A percentile compares a stretch with the other conserved stretches of the same genome.
These are phyloP conservation scores for Curvularia hawaiiensis DNA, from an alignment of 2,329 filamentous ascomycete genomes.

Conservation along the genomic window DNA sequence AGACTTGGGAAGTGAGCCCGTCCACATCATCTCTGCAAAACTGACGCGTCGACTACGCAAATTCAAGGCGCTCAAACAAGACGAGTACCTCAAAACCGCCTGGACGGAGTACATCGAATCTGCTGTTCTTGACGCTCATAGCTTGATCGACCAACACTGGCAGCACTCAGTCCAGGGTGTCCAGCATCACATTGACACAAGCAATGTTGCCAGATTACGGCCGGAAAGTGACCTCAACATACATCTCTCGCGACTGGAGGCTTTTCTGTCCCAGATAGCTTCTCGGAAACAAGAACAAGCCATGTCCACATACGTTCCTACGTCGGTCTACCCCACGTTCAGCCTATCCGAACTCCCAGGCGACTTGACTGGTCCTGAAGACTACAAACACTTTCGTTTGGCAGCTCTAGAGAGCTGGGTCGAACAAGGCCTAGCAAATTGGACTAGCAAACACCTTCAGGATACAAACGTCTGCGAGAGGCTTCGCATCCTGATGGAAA, in stretches of 20 bases:
- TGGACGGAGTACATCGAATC: constrained; percentile 11
- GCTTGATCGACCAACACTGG: constrained; percentile 22
- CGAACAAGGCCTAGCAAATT: constrained; percentile 44
- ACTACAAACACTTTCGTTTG: constrained; percentile 43
- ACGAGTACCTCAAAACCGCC: background rate
- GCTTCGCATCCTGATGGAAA: constrained; percentile 19
- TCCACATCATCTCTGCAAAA: constrained; percentile 29
- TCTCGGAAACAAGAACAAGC: constrained; percentile 3
- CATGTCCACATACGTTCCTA: constrained; percentile 19
- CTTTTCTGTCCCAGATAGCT: constrained; percentile 19
- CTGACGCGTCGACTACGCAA: constrained; percentile 31
- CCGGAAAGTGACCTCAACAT: constrained; percentile 27
- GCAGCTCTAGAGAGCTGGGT: constrained; percentile 60
- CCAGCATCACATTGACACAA: constrained; percentile 7
- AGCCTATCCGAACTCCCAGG: constrained; percentile 12
- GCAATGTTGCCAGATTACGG: constrained; percentile 12
- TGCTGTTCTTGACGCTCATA: constrained; percentile 11
- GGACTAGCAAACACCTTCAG: constrained; percentile 44
- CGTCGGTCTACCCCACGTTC: constrained; percentile 14
- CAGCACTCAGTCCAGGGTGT: background rate
- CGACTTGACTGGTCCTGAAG: constrained; percentile 5
- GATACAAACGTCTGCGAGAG: constrained; percentile 31
- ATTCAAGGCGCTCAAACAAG: constrained; percentile 20
- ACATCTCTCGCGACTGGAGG: constrained; percentile 21
- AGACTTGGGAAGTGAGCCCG: constrained; percentile 12